phyloP scores from a whole-genome alignment of 345 rosid genomes.

The Citrus hindsii region DNA sequence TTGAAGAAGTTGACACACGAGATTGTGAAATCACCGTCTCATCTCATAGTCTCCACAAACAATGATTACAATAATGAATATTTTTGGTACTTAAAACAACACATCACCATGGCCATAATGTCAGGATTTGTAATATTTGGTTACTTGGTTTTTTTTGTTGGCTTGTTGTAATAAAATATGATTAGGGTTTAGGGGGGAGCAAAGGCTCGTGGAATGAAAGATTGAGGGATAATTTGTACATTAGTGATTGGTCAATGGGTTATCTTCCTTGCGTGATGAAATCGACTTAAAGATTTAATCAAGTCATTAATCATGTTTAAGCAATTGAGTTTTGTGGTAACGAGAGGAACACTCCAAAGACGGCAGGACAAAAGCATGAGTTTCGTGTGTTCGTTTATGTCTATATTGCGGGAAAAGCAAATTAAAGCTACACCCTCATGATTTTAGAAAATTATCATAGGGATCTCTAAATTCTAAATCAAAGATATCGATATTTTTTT shows the following conservation, averaged over 20 bases:
- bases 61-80: background rate
- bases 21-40: background rate
- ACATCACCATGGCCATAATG: too few species aligned
- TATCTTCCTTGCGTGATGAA: constrained; percentile 22
- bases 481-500: too few species aligned
- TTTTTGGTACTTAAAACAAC: background rate
- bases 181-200: background rate
- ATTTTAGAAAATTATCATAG: too few species aligned
- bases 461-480: too few species aligned
- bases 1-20: background rate
- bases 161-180: background rate
- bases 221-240: constrained; percentile 12
- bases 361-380: constrained; percentile 22
- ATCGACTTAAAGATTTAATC: constrained; percentile 9
- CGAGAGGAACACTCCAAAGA: constrained; percentile 38
- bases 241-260: constrained; percentile 13
- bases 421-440: too few species aligned
- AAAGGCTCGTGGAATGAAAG: constrained; percentile 5
- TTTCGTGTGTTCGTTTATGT: constrained; percentile 28
- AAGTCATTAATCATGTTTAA: constrained; percentile 8
- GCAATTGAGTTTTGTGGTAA: constrained; percentile 9
- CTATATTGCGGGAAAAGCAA: too few species aligned
- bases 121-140: constrained; percentile 1
- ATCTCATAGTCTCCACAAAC: background rate
- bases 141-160: constrained; percentile 4